Conservation (phyloP, 306 rosid species). For the Acacia melanoxylon region DNA sequence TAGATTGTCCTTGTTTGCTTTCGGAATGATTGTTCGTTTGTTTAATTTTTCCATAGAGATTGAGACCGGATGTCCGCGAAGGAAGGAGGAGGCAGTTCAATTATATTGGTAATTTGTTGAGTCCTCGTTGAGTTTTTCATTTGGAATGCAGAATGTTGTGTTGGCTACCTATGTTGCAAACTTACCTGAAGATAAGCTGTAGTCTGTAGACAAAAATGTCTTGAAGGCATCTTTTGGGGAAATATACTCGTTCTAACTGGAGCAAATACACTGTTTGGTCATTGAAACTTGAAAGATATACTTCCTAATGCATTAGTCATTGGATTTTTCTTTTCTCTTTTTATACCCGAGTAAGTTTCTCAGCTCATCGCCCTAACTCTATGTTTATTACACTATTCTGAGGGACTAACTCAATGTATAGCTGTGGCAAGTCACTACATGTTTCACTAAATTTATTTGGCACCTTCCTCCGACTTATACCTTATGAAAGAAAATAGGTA, state of each 20-base stretch:
- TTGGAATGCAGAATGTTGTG: neutral
- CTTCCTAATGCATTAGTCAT: neutral
- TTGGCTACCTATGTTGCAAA: neutral
- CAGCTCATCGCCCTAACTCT: neutral
- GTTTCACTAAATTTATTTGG: neutral
- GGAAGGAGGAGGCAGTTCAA: conserved; percentile 88
- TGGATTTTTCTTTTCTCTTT: neutral
- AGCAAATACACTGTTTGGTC: neutral
- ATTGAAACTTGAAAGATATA: neutral
- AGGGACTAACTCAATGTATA: neutral
- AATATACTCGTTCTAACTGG: neutral
- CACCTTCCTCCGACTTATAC: neutral
- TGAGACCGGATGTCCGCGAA: conserved; percentile 88
- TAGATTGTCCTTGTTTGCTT: conserved; percentile 12
- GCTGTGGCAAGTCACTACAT: neutral
- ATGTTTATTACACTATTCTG: neutral
- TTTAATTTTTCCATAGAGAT: conserved; percentile 63
- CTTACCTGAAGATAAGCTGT: conserved; percentile 10
- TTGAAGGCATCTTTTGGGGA: conserved; percentile 2
- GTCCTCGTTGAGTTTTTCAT: neutral
- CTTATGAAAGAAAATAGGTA: neutral
- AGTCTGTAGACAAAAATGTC: neutral
- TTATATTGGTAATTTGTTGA: conserved; percentile 67
- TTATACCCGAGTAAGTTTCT: neutral
- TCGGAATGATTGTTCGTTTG: neutral